Base-by-base conservation (phyloP, 1,284 basidiomycete genomes). In the Moniliophthora roreri region DNA sequence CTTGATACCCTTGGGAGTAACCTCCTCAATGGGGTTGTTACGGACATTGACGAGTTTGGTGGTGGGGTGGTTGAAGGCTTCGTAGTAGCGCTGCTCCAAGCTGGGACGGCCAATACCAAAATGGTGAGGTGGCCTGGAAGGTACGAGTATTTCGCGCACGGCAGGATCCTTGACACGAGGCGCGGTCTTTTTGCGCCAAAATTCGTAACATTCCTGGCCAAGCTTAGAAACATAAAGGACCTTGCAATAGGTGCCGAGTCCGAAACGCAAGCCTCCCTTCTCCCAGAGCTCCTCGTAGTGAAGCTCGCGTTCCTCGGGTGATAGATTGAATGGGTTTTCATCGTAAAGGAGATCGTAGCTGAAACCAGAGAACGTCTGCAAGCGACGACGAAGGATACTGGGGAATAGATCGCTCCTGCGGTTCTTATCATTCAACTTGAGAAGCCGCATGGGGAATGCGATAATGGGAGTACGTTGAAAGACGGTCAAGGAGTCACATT, bases 61-160 rank as follows among this genome's bases (percentile, higher is more conserved):
- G 32, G 50, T 21, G 4, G 55, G 47, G 13, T 52, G 51, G 26
- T 56, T 56, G 36, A 50, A 56, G 13, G 38, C 45, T 7, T 56
- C 55, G 35, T 47, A 56, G 23, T 56, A 56, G 1, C 48, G 40
- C 15, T 53, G 23, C 44, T 56, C 55, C n/a, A 56, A 34, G 3
- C 3, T 26, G 4, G 47, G 42, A n/a, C 55, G 48, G 10, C 53
- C 53, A 21, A 51, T 44, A n/a, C 48, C 55, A 15, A 56, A 35
- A 15, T 51, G 48, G 42, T 56, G 55, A 16, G 55, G 55, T 18
- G 51, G 48, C 16, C 23, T 20, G 9, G 23, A 15, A 2, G 55
- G 55, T 23, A 51, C 52, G 28, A 56, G 51, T 4, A 47, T 46
- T n/a, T 53, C 45, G 6, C 34, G 42, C n/a, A 50, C 18, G 9